A percentile compares a stretch with the other conserved stretches of the same genome.
phyloP scores from a whole-genome alignment of 768 basidiomycete species.

The Rhodotorula toruloides region DNA sequence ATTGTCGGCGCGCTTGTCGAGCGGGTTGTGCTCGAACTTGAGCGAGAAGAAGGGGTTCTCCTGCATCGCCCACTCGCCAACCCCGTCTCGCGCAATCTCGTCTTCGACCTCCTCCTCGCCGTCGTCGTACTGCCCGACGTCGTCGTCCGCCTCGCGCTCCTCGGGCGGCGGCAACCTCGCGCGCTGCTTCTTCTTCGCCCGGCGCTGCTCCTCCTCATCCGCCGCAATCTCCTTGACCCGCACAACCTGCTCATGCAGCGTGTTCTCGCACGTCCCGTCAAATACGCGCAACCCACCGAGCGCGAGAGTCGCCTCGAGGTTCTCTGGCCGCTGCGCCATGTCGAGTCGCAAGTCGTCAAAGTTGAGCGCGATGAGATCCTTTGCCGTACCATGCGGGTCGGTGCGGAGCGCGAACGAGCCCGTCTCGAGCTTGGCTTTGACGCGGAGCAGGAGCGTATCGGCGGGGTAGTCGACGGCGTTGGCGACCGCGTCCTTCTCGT shows the following conservation, averaged over 20 bases:
- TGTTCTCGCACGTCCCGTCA: conserved; percentile 78
- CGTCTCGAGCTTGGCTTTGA: conserved; percentile 71
- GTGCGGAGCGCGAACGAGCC: conserved; percentile 76
- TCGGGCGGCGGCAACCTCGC: conserved; percentile 29
- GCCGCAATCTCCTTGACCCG: conserved; percentile 58
- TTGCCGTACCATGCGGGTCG: conserved; percentile 59
- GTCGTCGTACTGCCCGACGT: conserved; percentile 12
- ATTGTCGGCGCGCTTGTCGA: conserved; percentile 85
- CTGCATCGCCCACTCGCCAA: conserved; percentile 24
- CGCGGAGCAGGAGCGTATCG: conserved; percentile 71
- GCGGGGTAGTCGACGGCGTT: conserved; percentile 65
- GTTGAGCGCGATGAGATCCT: conserved; percentile 75
- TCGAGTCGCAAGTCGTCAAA: conserved; percentile 83
- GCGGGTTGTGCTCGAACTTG: conserved; percentile 84
- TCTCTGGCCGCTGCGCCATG: conserved; percentile 76
- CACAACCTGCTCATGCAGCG: conserved; percentile 84
- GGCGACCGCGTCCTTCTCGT: conserved; percentile 71
- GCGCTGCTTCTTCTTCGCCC: conserved; percentile 43
- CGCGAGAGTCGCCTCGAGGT: conserved; percentile 76
- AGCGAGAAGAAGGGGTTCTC: conserved; percentile 70
- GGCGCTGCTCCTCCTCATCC: conserved; percentile 38
- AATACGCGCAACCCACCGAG: conserved; percentile 80
- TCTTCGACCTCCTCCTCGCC: conserved; percentile 46
- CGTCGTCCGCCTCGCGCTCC: conserved; percentile 33
- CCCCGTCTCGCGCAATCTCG: not conserved